phyloP scores from a whole-genome alignment of 805 yeast genomes.

The Cyberlindnera saturnus region DNA sequence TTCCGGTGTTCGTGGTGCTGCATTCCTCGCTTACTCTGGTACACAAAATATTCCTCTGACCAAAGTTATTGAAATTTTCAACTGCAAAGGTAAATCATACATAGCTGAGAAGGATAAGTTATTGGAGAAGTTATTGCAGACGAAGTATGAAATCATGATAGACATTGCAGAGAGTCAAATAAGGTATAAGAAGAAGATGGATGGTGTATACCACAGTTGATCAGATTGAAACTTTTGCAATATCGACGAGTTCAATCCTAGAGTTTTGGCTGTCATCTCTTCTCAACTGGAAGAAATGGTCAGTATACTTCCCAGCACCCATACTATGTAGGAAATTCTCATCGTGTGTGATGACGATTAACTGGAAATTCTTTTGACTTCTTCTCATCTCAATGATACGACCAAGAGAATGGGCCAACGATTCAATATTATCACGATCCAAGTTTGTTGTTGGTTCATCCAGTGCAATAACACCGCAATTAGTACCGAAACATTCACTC shows the following conservation, averaged over 20 bases:
- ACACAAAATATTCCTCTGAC: slow-evolving; percentile 8
- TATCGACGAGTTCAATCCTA: slow-evolving; percentile 54
- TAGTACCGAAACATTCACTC: slow-evolving; percentile 92
- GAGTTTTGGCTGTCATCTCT: slow-evolving; percentile 82
- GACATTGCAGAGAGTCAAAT: slow-evolving; percentile 32
- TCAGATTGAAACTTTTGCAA: slow-evolving; percentile 28
- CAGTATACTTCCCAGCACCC: slow-evolving; percentile 81
- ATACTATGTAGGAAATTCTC: slow-evolving; percentile 82
- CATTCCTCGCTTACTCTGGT: slow-evolving; percentile 16
- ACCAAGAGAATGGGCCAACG: slow-evolving; percentile 76
- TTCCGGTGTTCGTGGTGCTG: slow-evolving; percentile 27
- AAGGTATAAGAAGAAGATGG: slow-evolving; percentile 23
- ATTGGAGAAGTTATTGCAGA: slow-evolving; percentile 17
- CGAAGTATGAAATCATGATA: slow-evolving; percentile 22
- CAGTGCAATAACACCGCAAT: slow-evolving; percentile 91
- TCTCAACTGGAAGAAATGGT: slow-evolving; percentile 75
- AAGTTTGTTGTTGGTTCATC: slow-evolving; percentile 98
- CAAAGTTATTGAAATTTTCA: slow-evolving; percentile 10
- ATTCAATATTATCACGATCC: slow-evolving; percentile 82
- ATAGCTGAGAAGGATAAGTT: slow-evolving; percentile 2
- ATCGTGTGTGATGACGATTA: slow-evolving; percentile 95
- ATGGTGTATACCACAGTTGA: slow-evolving; percentile 2
- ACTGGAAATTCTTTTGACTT: slow-evolving; percentile 81
- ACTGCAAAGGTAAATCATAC: slow-evolving; percentile 1
- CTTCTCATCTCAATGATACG: slow-evolving; percentile 70